Evolutionary conservation across 2,329 filamentous ascomycete species (phyloP).

Genomic region (Sclerotinia glacialis): DNA sequence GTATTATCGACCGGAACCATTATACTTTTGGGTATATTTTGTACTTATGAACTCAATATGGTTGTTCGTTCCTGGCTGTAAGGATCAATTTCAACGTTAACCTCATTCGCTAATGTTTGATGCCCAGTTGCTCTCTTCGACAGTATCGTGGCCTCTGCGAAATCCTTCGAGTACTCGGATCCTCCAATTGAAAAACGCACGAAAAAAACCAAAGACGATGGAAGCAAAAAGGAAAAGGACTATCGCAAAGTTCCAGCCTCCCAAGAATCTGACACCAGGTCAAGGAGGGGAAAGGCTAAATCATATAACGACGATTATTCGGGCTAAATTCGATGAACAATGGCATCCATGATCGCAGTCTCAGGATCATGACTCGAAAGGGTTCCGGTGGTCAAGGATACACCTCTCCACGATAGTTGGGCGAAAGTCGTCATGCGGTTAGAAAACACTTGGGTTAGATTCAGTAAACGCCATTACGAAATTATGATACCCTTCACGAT

Average conservation of each 20-base stretch:
- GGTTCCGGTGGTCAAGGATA: neutral
- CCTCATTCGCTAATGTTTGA: neutral
- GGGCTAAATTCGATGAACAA: neutral
- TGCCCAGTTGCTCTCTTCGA: constrained; percentile 26
- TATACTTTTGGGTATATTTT: constrained; percentile 65
- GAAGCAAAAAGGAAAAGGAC: constrained; percentile 5
- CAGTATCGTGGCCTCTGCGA: constrained; percentile 32
- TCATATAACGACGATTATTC: constrained; percentile 10
- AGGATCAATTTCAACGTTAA: constrained; percentile 32
- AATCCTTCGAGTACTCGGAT: constrained; percentile 27
- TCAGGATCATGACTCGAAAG: neutral
- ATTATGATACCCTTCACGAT: constrained; percentile 11
- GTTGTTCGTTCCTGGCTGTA: constrained; percentile 55
- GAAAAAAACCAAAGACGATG: neutral
- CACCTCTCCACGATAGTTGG: neutral
- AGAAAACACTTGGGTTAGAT: neutral
- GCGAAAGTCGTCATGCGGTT: neutral
- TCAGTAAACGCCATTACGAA: neutral
- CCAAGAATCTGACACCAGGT: constrained; percentile 12
- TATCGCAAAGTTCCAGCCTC: constrained; percentile 5
- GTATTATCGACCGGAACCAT: constrained; percentile 57
- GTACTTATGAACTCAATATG: constrained; percentile 60
- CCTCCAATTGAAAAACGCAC: neutral
- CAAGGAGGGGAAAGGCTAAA: constrained; percentile 11
- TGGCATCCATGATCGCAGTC: no score